Conservation (phyloP, 2,329 filamentous ascomycete genomes). For the Penicillium sp. region DNA sequence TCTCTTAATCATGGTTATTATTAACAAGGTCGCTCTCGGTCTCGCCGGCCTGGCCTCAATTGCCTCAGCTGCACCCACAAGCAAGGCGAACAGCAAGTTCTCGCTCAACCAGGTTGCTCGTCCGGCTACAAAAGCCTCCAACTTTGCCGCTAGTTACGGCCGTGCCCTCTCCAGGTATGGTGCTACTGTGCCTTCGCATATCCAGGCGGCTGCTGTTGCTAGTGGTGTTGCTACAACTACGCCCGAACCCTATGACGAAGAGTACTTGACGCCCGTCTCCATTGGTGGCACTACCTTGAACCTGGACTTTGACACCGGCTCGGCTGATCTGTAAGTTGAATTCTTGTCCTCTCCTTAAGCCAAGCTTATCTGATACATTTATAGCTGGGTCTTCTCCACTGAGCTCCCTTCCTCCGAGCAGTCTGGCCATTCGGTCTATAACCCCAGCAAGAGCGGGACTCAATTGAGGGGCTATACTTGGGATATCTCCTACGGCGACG, state of each 20-base stretch:
- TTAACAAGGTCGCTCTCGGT: constrained; percentile 24
- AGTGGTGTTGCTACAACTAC: constrained; percentile 7
- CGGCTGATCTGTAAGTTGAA: constrained; percentile 9
- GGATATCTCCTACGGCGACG: constrained; percentile 8
- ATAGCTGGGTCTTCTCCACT: constrained; percentile 11
- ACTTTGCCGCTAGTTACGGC: constrained; percentile 27
- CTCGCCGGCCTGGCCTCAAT: constrained; percentile 23
- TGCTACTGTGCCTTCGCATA: constrained; percentile 22
- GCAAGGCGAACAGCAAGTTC: constrained; percentile 24
- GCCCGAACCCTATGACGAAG: constrained; percentile 2
- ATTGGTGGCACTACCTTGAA: constrained; percentile 9
- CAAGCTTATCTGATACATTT: background rate
- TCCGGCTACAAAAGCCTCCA: constrained; percentile 18
- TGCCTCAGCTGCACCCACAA: constrained; percentile 24
- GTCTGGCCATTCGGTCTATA: constrained; percentile 20
- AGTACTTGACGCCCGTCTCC: constrained; percentile 8
- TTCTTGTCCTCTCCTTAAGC: too few species aligned
- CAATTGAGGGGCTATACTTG: constrained; percentile 3
- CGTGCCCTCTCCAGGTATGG: constrained; percentile 27
- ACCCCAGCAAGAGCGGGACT: constrained; percentile 3
- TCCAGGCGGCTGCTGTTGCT: constrained; percentile 27
- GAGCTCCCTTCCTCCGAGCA: constrained; percentile 5
- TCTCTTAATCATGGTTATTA: constrained; percentile 26
- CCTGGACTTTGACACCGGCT: constrained; percentile 10
- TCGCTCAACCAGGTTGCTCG: constrained; percentile 26